Percentiles rank a stretch among this genome's conserved stretches.
phyloP scores from a whole-genome alignment of 495 filamentous ascomycete genomes.

The Talaromyces borbonicus region DNA sequence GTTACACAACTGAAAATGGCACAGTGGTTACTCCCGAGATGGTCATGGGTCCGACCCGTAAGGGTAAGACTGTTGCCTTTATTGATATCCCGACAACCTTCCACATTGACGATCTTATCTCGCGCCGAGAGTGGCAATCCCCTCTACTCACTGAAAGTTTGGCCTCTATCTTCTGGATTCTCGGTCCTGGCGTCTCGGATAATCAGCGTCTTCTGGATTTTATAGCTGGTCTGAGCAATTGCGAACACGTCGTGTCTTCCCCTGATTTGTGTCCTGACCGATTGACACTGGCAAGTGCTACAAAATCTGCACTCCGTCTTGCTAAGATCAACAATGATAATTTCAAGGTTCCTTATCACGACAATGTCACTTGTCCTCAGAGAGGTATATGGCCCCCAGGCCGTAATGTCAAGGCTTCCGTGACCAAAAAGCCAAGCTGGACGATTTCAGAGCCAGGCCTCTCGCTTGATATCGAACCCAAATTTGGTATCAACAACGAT shows the following conservation, averaged over 20 bases:
- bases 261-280: constrained; percentile 61
- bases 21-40: constrained; percentile 52
- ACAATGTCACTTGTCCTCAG: constrained; percentile 38
- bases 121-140: constrained; percentile 63
- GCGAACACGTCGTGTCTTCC: constrained; percentile 70
- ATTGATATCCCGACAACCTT: constrained; percentile 62
- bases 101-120: constrained; percentile 58
- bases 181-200: constrained; percentile 55
- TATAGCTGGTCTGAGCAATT: constrained; percentile 45
- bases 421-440: constrained; percentile 22
- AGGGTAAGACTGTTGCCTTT: constrained; percentile 62
- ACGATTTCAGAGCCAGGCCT: constrained; percentile 31
- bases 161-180: constrained; percentile 67
- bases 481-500: constrained; percentile 41
- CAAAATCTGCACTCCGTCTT: constrained; percentile 52
- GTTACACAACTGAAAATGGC: constrained; percentile 46
- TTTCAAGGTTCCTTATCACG: constrained; percentile 55
- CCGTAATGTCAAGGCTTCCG: constrained; percentile 5
- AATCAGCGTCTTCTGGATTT: constrained; percentile 56
- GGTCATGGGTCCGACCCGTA: constrained; percentile 47
- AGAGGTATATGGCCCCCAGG: constrained; percentile 6
- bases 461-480: constrained; percentile 56
- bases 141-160: constrained; percentile 55
- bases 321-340: constrained; percentile 57
- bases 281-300: constrained; percentile 54